phyloP scores from a whole-genome alignment of 257 asterid species.

The Cordia subcordata region DNA sequence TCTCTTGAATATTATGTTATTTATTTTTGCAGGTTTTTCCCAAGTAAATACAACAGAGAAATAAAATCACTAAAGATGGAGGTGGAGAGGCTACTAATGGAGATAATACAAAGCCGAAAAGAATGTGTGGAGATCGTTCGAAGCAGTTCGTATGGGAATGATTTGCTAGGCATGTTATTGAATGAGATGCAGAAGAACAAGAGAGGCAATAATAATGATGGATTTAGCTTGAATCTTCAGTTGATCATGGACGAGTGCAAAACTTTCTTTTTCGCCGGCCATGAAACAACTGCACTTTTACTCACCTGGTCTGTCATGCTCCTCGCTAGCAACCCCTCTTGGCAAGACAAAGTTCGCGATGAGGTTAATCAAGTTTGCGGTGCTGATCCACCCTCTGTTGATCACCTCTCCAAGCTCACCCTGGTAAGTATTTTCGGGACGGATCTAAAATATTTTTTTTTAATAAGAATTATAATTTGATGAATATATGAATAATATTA shows the following conservation, averaged over 20 bases:
- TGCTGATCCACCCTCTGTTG: constrained; percentile 34
- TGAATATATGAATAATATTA: no score
- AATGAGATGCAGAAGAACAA: constrained; percentile 51
- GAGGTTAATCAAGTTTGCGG: constrained; percentile 48
- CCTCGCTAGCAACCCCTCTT: constrained; percentile 53
- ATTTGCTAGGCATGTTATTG: constrained; percentile 52
- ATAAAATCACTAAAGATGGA: constrained; percentile 52
- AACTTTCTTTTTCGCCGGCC: constrained; percentile 82
- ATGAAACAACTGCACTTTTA: constrained; percentile 68
- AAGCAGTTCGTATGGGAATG: constrained; percentile 52
- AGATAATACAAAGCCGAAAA: constrained; percentile 58
- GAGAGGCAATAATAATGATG: constrained; percentile 7
- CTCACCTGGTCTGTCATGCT: constrained; percentile 82
- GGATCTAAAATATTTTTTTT: no score
- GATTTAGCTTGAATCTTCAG: constrained; percentile 51
- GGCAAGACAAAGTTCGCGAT: constrained; percentile 63
- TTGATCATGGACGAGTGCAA: constrained; percentile 80
- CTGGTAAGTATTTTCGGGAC: constrained; percentile 41
- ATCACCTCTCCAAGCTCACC: constrained; percentile 60
- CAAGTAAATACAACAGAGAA: constrained; percentile 73
- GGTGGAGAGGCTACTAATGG: constrained; percentile 59
- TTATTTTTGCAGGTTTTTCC: constrained; percentile 43
- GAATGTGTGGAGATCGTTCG: constrained; percentile 60
- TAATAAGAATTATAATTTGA: no score
- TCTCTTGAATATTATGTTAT: no score